Conservation (phyloP, 345 rosid species). For the rapeseed (Brassica napus) region DNA sequence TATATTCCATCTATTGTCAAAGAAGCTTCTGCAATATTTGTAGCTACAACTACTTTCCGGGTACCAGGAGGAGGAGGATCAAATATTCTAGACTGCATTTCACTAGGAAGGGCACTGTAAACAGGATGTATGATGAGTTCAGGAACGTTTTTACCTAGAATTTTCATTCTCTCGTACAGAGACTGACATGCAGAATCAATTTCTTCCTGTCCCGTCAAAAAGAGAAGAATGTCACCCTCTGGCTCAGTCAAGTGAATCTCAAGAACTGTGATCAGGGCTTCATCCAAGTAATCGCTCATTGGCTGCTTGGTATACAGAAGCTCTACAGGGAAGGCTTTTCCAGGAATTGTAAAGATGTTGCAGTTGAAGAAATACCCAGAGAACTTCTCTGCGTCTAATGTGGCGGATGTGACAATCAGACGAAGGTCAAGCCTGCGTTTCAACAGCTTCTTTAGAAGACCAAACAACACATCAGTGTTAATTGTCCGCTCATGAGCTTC, state of each 20-base stretch:
- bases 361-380: constrained; percentile 78
- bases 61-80: constrained; percentile 79
- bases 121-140: constrained; percentile 82
- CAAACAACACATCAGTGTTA: constrained; percentile 85
- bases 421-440: constrained; percentile 67
- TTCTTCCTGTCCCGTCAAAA: constrained; percentile 88
- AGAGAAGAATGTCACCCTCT: constrained; percentile 78
- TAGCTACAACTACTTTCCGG: constrained; percentile 85
- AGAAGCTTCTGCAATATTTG: constrained; percentile 85
- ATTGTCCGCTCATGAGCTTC: constrained; percentile 91
- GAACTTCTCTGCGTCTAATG: constrained; percentile 80
- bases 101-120: constrained; percentile 84
- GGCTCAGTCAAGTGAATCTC: constrained; percentile 87
- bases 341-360: constrained; percentile 80
- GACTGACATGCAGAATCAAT: constrained; percentile 78
- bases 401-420: constrained; percentile 78
- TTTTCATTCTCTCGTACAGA: constrained; percentile 75
- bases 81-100: constrained; percentile 86
- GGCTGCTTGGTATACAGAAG: constrained; percentile 74
- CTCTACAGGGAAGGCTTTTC: constrained; percentile 83
- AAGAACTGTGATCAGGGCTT: constrained; percentile 67
- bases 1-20: constrained; percentile 76
- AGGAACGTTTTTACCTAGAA: constrained; percentile 65
- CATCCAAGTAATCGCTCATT: constrained; percentile 76
- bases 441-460: constrained; percentile 69